Conservation (phyloP, 2,329 filamentous ascomycete species). For the Hymenoscyphus linearis region DNA sequence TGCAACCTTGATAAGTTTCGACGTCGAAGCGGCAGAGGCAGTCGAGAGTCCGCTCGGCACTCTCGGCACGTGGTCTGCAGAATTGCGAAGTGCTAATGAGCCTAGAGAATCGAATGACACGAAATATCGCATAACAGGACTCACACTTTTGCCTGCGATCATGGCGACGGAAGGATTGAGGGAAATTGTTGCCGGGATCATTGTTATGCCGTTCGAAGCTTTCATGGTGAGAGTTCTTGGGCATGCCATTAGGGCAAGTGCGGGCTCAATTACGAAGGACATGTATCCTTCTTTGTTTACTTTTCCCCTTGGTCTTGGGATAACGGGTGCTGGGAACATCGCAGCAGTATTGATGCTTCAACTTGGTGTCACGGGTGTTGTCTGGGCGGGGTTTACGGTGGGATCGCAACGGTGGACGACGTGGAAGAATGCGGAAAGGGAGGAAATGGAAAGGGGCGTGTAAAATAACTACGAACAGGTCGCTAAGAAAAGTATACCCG, state of each 20-base stretch:
- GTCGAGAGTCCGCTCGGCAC: conserved; percentile 14
- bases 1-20: conserved; percentile 32
- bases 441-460: background rate
- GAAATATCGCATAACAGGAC: conserved; percentile 29
- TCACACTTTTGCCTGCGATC: conserved; percentile 32
- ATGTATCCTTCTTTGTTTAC: conserved; percentile 14
- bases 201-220: conserved; percentile 31
- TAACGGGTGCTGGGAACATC: conserved; percentile 21
- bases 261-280: conserved; percentile 17
- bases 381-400: conserved; percentile 28
- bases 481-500: background rate
- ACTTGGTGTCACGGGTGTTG: conserved; percentile 21
- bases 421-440: background rate
- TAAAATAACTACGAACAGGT: background rate
- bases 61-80: conserved; percentile 31
- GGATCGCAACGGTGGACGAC: conserved; percentile 16
- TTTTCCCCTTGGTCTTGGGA: conserved; percentile 3
- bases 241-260: conserved; percentile 21
- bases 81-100: conserved; percentile 31
- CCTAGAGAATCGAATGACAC: conserved; percentile 18
- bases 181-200: conserved; percentile 25
- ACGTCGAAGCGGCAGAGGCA: conserved; percentile 30
- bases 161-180: conserved; percentile 30
- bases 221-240: conserved; percentile 29
- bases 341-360: conserved; percentile 23